Evolutionary conservation across 1,284 basidiomycete species (phyloP).

Genomic region (Leccinum olivaceoglutinosum): DNA sequence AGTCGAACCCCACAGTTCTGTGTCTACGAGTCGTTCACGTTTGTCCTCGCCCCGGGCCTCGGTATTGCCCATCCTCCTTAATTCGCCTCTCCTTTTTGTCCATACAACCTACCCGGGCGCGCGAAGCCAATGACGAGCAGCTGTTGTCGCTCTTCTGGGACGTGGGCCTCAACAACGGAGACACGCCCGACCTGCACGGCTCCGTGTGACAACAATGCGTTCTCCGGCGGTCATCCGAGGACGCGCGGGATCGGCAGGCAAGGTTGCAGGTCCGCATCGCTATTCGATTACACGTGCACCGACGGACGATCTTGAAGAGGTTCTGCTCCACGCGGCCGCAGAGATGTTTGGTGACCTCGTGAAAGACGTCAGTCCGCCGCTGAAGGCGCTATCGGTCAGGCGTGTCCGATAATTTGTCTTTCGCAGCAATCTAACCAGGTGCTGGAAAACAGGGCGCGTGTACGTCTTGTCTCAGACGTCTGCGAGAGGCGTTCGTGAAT

Average conservation of each 20-base stretch:
- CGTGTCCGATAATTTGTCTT: not conserved
- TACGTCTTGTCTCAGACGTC: constrained; percentile 49
- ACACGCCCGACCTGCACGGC: constrained; percentile 52
- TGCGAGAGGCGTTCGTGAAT: constrained; percentile 59
- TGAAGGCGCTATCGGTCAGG: constrained; percentile 74
- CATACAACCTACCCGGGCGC: too few species aligned
- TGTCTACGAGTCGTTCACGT: too few species aligned
- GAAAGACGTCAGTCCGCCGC: constrained; percentile 76
- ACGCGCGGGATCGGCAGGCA: constrained; percentile 16
- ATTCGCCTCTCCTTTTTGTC: too few species aligned
- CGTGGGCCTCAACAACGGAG: constrained; percentile 33
- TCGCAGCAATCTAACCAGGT: constrained; percentile 2
- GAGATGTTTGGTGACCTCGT: constrained; percentile 79
- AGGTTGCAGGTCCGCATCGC: constrained; percentile 10
- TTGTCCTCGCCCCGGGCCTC: too few species aligned
- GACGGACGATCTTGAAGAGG: constrained; percentile 49
- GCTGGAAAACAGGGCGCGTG: constrained; percentile 47
- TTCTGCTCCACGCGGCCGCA: constrained; percentile 60
- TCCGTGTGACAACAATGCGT: constrained; percentile 8
- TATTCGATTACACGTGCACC: constrained; percentile 11
- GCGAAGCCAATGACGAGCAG: constrained; percentile 6
- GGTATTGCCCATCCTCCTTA: too few species aligned
- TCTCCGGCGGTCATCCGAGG: constrained; percentile 25
- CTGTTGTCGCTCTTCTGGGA: constrained; percentile 22
- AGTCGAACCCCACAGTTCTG: too few species aligned